These are phyloP conservation scores for Deuterostichococcus epilithicus DNA, from an alignment of 139 green algal species.

Conservation along the genomic window DNA sequence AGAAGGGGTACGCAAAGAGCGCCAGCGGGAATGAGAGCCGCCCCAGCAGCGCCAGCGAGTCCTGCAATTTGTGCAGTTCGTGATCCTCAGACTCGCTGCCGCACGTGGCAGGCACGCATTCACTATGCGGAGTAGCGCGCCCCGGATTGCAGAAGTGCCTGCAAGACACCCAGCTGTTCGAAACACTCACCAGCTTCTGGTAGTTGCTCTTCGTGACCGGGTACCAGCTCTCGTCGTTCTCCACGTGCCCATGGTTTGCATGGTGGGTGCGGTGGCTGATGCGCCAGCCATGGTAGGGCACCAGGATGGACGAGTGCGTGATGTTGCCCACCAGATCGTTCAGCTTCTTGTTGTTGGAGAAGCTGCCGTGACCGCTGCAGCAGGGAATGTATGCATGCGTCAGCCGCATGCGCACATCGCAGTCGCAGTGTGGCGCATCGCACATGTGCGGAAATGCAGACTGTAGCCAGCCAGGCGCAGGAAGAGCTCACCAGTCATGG, in stretches of 20 bases:
- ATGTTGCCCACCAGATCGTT: conserved; percentile 94
- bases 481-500: conserved; percentile 82
- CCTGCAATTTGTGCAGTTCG: conserved; percentile 28
- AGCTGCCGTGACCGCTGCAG: conserved; percentile 86
- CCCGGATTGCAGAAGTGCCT: not conserved
- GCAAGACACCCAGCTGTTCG: not conserved
- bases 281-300: conserved; percentile 94
- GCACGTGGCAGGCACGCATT: not conserved
- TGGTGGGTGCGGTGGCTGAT: conserved; percentile 93
- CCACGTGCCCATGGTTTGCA: conserved; percentile 90
- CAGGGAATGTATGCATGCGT: not conserved
- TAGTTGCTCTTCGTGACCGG: conserved; percentile 64
- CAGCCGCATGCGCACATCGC: not conserved
- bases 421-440: not conserved
- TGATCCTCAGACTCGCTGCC: no score
- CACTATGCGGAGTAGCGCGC: not conserved
- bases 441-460: not conserved
- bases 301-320: conserved; percentile 86
- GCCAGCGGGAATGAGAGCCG: conserved; percentile 70
- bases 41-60: conserved; percentile 53
- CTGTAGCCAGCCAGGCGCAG: not conserved
- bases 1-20: conserved; percentile 93
- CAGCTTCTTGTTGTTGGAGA: conserved; percentile 84
- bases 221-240: conserved; percentile 96
- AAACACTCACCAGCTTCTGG: conserved; percentile 42